Evolutionary conservation across 2,329 filamentous ascomycete genomes (phyloP).

Genomic region (Trichocomaceae sp.): DNA sequence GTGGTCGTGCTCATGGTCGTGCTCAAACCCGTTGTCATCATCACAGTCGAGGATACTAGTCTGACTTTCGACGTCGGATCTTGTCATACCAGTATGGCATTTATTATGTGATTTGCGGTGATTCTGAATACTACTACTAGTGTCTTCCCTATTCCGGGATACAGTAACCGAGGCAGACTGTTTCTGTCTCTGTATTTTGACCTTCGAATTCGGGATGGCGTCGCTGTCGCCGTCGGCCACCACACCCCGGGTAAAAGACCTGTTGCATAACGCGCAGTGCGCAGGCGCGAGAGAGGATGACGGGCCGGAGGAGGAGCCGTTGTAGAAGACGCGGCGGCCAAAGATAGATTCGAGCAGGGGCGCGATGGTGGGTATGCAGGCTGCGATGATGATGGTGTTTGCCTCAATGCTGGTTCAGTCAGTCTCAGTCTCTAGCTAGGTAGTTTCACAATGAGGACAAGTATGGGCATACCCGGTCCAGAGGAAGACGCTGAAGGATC

Average conservation of each 20-base stretch:
- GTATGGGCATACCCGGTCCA: slow-evolving; percentile 6
- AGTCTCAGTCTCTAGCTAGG: too few species aligned
- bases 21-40: neutral
- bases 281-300: neutral
- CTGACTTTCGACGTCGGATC: slow-evolving; percentile 11
- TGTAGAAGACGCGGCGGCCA: slow-evolving; percentile 8
- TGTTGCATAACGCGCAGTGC: neutral
- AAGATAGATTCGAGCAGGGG: slow-evolving; percentile 10
- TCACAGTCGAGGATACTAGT: slow-evolving; percentile 5
- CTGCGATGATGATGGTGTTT: slow-evolving; percentile 13
- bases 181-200: too few species aligned
- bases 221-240: too few species aligned
- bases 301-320: neutral
- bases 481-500: slow-evolving; percentile 8
- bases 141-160: too few species aligned
- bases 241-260: neutral
- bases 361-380: slow-evolving; percentile 14
- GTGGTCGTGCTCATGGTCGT: neutral
- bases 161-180: neutral
- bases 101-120: neutral
- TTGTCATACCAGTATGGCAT: neutral
- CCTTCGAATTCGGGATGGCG: too few species aligned
- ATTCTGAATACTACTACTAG: too few species aligned
- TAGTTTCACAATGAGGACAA: too few species aligned
- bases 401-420: slow-evolving; percentile 11